phyloP scores from a whole-genome alignment of 1,139 yeast genomes.

The Suhomyces taliae region DNA sequence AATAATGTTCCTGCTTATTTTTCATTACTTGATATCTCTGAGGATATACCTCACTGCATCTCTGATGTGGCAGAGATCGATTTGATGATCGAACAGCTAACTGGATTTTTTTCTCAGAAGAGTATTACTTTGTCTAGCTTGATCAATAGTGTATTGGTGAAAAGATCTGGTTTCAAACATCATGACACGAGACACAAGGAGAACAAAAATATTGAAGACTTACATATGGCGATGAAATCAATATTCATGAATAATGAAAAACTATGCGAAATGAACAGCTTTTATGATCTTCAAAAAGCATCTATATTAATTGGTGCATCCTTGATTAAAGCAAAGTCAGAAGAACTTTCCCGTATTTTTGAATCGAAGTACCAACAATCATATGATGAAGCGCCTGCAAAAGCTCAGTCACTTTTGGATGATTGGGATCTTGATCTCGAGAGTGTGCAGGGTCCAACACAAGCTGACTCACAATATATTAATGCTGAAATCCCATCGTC shows the following conservation, averaged over 20 bases:
- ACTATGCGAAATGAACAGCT: constrained; percentile 16
- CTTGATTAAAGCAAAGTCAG: constrained; percentile 24
- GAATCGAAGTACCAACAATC: constrained; percentile 12
- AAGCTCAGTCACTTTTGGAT: constrained; percentile 23
- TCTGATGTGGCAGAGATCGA: constrained; percentile 45
- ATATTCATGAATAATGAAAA: constrained; percentile 9
- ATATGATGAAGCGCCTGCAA: constrained; percentile 16
- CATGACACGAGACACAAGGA: background rate
- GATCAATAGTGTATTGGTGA: constrained; percentile 10
- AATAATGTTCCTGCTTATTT: constrained; percentile 11
- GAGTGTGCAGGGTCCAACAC: constrained; percentile 2
- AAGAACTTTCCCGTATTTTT: constrained; percentile 11
- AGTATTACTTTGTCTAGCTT: constrained; percentile 20
- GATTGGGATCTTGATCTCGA: constrained; percentile 27
- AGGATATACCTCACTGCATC: constrained; percentile 24
- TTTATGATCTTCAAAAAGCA: constrained; percentile 16
- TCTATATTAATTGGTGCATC: constrained; percentile 26
- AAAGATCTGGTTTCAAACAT: constrained; percentile 5
- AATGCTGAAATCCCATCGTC: constrained; percentile 13
- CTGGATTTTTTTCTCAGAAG: constrained; percentile 32
- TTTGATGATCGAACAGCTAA: constrained; percentile 51
- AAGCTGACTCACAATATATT: constrained; percentile 4
- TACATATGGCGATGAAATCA: constrained; percentile 8
- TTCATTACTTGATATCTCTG: constrained; percentile 29
- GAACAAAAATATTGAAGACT: constrained; percentile 12